A percentile compares a stretch with the other conserved stretches of the same genome.
Evolutionary conservation across 306 rosid species (phyloP).

Genomic region (Lablab purpureus): DNA sequence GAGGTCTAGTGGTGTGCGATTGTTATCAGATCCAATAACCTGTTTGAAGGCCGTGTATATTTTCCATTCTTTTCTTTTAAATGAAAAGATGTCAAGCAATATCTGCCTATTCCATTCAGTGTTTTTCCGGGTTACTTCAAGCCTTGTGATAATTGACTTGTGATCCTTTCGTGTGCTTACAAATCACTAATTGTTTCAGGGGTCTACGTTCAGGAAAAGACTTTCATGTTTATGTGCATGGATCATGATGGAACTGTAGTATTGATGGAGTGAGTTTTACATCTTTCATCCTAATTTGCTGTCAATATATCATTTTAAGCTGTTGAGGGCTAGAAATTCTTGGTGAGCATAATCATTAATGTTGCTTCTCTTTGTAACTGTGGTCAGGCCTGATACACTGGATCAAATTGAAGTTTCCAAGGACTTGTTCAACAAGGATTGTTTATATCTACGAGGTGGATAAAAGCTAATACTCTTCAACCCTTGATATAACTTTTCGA

Average conservation of each 20-base stretch:
- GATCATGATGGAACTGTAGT: slow-evolving; percentile 84
- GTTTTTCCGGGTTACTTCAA: slow-evolving; percentile 28
- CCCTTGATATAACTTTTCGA: slow-evolving; percentile 14
- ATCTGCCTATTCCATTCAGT: slow-evolving; percentile 5
- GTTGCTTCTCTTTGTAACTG: slow-evolving; percentile 41
- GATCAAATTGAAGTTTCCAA: slow-evolving; percentile 84
- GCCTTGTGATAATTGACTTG: slow-evolving; percentile 19
- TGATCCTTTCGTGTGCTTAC: slow-evolving; percentile 38
- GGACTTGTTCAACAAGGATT: slow-evolving; percentile 81
- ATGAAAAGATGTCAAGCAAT: not conserved
- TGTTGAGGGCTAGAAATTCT: slow-evolving; percentile 24
- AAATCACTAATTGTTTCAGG: slow-evolving; percentile 61
- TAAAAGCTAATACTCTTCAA: slow-evolving; percentile 21
- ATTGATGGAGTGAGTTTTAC: slow-evolving; percentile 85
- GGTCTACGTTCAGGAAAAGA: slow-evolving; percentile 66
- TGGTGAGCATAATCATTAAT: slow-evolving; percentile 38
- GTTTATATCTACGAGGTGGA: slow-evolving; percentile 68
- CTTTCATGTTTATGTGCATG: slow-evolving; percentile 83
- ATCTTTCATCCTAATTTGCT: slow-evolving; percentile 26
- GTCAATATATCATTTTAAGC: slow-evolving; percentile 15
- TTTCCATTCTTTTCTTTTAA: slow-evolving; percentile 8
- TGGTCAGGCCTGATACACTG: slow-evolving; percentile 70
- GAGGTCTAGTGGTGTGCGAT: slow-evolving; percentile 14
- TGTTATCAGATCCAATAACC: slow-evolving; percentile 17
- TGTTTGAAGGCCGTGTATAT: slow-evolving; percentile 8